Conservation (phyloP, 768 basidiomycete species). For the Clavulina sp. region DNA sequence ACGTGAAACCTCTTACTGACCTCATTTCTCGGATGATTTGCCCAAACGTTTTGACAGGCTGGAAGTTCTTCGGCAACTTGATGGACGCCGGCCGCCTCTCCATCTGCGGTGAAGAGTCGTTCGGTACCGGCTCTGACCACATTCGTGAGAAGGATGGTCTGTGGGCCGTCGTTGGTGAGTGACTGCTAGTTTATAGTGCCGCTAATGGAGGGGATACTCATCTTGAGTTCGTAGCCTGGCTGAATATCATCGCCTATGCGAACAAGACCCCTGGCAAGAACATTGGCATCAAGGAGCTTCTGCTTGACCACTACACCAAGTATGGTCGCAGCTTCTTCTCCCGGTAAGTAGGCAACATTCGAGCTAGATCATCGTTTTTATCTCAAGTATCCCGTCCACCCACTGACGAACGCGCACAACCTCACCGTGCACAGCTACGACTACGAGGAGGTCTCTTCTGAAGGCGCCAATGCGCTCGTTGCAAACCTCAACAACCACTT, state of each 20-base stretch:
- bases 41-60: constrained; percentile 60
- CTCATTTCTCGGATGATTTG: constrained; percentile 5
- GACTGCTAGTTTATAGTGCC: neutral
- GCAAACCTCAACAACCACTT: constrained; percentile 56
- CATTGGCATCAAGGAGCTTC: constrained; percentile 80
- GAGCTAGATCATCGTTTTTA: too few relatives aligned
- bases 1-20: neutral
- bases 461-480: constrained; percentile 77
- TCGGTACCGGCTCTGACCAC: constrained; percentile 99
- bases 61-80: constrained; percentile 99
- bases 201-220: neutral
- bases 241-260: constrained; percentile 83
- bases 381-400: neutral
- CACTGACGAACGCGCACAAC: neutral
- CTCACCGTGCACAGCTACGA: constrained; percentile 44
- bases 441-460: constrained; percentile 92
- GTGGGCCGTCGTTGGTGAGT: constrained; percentile 88
- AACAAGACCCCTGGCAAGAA: constrained; percentile 68
- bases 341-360: constrained; percentile 23
- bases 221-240: constrained; percentile 48
- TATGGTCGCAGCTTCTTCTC: constrained; percentile 99
- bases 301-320: constrained; percentile 68
- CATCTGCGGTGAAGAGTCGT: constrained; percentile 98
- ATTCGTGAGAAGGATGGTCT: constrained; percentile 99
- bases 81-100: constrained; percentile 98